Percentiles rank a stretch among this genome's conserved stretches.
phyloP scores from a whole-genome alignment of 2,329 filamentous ascomycete genomes.

The Hypocreales sp. region DNA sequence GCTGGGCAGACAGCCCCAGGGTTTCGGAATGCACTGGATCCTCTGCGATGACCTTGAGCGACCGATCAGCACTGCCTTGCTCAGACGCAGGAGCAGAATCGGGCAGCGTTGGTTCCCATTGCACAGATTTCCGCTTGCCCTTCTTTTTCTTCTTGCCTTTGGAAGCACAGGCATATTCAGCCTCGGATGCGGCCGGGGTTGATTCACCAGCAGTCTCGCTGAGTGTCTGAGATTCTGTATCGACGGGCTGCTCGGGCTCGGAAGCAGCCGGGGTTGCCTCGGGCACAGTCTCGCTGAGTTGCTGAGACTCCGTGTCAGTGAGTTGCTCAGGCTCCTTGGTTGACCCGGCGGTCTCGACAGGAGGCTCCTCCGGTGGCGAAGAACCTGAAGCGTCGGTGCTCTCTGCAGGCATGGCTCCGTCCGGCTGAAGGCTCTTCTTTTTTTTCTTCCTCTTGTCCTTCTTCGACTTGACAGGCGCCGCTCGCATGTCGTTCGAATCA shows the following conservation, averaged over 20 bases:
- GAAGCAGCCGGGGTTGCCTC: no score
- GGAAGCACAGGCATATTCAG: slow-evolving; percentile 1
- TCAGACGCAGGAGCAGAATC: no score
- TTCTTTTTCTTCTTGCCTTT: slow-evolving; percentile 5
- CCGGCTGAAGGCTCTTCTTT: slow-evolving; percentile 6
- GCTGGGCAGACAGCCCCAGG: not conserved
- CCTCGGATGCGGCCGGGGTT: not conserved
- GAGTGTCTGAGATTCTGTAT: no score
- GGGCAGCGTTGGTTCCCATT: no score
- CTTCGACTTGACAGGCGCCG: slow-evolving; percentile 6
- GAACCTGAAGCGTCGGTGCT: slow-evolving; percentile 3
- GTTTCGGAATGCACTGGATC: no score
- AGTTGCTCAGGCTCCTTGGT: not conserved
- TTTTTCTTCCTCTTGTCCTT: slow-evolving; percentile 12
- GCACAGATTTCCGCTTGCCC: slow-evolving; percentile 4
- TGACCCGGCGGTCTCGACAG: not conserved
- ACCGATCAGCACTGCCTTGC: no score
- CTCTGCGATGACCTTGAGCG: no score
- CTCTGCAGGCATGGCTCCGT: slow-evolving; percentile 4
- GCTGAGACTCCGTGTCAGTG: not conserved
- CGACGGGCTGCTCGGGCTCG: no score
- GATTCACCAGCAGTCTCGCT: not conserved
- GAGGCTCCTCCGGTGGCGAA: not conserved
- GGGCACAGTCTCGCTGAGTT: not conserved
- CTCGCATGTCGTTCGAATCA: slow-evolving; percentile 3